A percentile compares a stretch with the other conserved stretches of the same genome.
Conservation (phyloP, 78 protist genomes). For the Dictyostelium purpureum region DNA sequence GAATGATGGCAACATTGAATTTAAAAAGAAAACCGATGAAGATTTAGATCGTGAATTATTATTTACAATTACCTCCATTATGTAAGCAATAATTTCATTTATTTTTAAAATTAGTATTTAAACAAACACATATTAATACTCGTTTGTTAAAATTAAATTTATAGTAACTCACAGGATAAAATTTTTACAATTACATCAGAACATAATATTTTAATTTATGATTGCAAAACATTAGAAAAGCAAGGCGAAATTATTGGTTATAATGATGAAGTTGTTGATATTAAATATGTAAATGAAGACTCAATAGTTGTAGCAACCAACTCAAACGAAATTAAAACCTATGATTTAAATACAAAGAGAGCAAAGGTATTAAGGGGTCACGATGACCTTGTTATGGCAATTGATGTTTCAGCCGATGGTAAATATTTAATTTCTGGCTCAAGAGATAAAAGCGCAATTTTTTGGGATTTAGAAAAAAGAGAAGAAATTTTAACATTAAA, state of each 20-base stretch:
- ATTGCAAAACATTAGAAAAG: constrained; percentile 11
- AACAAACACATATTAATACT: background rate
- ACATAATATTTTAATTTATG: constrained; percentile 75
- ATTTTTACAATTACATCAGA: constrained; percentile 78
- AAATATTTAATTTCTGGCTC: constrained; percentile 68
- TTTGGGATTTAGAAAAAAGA: constrained; percentile 76
- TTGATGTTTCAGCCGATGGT: constrained; percentile 80
- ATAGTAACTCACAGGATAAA: constrained; percentile 19
- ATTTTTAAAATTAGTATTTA: background rate
- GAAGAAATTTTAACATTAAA: constrained; percentile 24
- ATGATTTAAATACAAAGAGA: constrained; percentile 54
- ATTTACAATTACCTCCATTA: constrained; percentile 6
- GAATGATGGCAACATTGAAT: constrained; percentile 39
- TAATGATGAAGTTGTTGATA: constrained; percentile 89
- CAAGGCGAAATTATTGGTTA: constrained; percentile 81
- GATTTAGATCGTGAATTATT: background rate
- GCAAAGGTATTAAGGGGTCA: constrained; percentile 83
- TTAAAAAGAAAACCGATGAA: constrained; percentile 37
- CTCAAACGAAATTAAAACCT: constrained; percentile 59
- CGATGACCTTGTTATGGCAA: constrained; percentile 81
- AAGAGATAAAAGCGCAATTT: constrained; percentile 79
- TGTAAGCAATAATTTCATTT: background rate
- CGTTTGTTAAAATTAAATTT: background rate
- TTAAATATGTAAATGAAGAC: constrained; percentile 18
- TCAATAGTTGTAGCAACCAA: constrained; percentile 82